phyloP scores from a whole-genome alignment of 805 yeast genomes.

The Yueomyces sinensis region DNA sequence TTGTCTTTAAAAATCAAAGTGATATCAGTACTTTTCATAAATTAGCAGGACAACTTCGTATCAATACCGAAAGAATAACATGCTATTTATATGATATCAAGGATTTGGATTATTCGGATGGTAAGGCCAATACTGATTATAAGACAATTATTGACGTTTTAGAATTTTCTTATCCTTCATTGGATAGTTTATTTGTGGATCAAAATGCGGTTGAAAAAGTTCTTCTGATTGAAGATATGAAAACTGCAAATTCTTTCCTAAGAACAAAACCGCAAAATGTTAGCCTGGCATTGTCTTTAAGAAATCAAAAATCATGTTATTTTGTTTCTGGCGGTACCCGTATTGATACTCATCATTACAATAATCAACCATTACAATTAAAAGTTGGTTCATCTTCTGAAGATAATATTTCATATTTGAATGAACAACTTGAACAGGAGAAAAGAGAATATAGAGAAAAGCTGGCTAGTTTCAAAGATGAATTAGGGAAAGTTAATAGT shows the following conservation, averaged over 20 bases:
- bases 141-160: conserved; percentile 50
- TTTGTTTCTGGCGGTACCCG: conserved; percentile 34
- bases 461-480: conserved; percentile 1
- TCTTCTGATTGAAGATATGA: conserved; percentile 37
- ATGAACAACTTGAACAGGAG: conserved; percentile 12
- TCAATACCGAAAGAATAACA: conserved; percentile 28
- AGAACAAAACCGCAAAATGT: conserved; percentile 28
- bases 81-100: conserved; percentile 29
- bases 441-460: conserved; percentile 5
- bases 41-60: conserved; percentile 22
- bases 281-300: conserved; percentile 28
- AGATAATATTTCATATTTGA: conserved; percentile 10
- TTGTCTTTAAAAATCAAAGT: conserved; percentile 49
- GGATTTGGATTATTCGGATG: conserved; percentile 34
- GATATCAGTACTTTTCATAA: conserved; percentile 39
- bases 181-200: conserved; percentile 55
- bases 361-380: conserved; percentile 8
- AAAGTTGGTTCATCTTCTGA: conserved; percentile 12
- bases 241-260: conserved; percentile 36
- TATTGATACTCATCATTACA: conserved; percentile 41
- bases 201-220: conserved; percentile 42
- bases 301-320: conserved; percentile 31
- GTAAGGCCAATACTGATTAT: conserved; percentile 30
- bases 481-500: conserved; percentile 1
- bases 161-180: conserved; percentile 38